Conservation (phyloP, 202 grass and related monocot genomes). For the Cymbopogon flexuosus region DNA sequence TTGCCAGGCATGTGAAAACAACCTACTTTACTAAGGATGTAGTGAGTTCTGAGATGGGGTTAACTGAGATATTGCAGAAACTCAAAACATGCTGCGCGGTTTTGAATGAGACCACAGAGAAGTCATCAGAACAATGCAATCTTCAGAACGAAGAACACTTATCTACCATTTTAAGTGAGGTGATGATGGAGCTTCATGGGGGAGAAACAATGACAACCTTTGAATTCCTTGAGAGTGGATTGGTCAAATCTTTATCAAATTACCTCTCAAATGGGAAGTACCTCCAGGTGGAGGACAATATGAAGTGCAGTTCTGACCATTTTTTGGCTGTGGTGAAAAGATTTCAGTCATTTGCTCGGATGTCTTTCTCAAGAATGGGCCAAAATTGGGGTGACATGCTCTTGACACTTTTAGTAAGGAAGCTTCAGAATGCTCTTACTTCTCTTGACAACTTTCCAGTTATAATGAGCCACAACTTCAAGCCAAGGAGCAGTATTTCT, state of each 20-base stretch:
- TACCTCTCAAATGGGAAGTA: conserved; percentile 76
- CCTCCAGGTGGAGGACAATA: conserved; percentile 29
- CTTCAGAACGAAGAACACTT: conserved; percentile 64
- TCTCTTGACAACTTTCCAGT: conserved; percentile 96
- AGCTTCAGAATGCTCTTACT: conserved; percentile 90
- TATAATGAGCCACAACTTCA: conserved; percentile 77
- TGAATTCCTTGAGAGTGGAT: conserved; percentile 94
- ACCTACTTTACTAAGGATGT: conserved; percentile 70
- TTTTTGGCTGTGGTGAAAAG: conserved; percentile 71
- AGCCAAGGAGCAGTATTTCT: conserved; percentile 56
- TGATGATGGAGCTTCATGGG: conserved; percentile 86
- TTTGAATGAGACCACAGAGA: conserved; percentile 66
- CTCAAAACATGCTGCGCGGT: conserved; percentile 79
- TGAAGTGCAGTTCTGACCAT: conserved; percentile 37
- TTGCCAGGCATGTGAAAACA: conserved; percentile 68
- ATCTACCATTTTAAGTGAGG: conserved; percentile 70
- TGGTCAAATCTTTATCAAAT: conserved; percentile 76
- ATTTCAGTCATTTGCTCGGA: conserved; percentile 69
- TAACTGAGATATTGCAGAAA: conserved; percentile 75
- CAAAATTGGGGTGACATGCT: conserved; percentile 56
- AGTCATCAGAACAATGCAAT: conserved; percentile 37
- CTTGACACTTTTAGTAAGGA: conserved; percentile 68
- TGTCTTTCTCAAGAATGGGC: conserved; percentile 58
- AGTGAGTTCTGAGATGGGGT: conserved; percentile 59
- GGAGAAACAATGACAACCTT: conserved; percentile 94